Percentiles rank a stretch among this genome's conserved stretches.
Conservation (phyloP, 2,329 filamentous ascomycete genomes). For the Botrytis byssoidea region DNA sequence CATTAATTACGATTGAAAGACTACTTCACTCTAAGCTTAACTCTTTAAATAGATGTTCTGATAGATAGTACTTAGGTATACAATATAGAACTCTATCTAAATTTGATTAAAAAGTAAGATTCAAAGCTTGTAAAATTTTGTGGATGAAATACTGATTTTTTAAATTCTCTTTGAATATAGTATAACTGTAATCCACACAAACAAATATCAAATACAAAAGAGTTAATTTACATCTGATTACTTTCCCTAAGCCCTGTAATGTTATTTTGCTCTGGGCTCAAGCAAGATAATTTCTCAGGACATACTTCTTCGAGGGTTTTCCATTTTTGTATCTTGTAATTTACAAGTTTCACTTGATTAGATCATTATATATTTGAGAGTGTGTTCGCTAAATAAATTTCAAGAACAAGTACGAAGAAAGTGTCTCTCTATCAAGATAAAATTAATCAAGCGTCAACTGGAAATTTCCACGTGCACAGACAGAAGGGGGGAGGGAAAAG, state of each 20-base stretch:
- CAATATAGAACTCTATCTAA: background rate
- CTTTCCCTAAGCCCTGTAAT: rapidly evolving
- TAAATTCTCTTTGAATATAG: background rate
- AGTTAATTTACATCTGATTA: background rate
- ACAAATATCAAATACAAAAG: background rate
- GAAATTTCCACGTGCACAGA: background rate
- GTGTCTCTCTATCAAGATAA: background rate
- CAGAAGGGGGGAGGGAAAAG: background rate
- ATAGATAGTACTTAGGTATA: no score
- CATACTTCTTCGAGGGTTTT: background rate
- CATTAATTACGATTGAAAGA: background rate
- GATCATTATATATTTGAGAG: background rate
- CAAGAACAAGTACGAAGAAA: background rate
- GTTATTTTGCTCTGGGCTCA: background rate
- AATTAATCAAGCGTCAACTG: background rate
- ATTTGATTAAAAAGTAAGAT: background rate
- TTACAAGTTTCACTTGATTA: background rate
- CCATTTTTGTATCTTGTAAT: background rate
- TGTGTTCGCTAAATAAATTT: background rate
- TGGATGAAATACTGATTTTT: background rate
- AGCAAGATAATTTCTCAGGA: background rate
- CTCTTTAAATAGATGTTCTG: background rate
- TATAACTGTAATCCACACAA: background rate
- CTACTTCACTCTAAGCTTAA: background rate
- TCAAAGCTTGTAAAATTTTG: rapidly evolving